phyloP scores from a whole-genome alignment of 2,329 filamentous ascomycete species.

The Nigrograna mackinnonii region DNA sequence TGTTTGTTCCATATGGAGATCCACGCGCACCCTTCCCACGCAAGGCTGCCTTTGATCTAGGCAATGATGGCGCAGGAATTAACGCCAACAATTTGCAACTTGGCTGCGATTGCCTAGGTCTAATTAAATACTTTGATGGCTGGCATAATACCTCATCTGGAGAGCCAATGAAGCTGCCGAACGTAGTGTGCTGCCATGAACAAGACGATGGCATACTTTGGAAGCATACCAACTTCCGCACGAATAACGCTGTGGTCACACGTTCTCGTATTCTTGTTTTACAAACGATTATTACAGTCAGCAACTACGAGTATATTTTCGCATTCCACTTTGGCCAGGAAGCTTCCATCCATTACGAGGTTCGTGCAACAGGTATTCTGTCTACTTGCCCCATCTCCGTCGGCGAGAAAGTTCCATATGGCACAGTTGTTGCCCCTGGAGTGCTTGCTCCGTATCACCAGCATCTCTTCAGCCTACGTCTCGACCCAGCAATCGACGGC shows the following conservation, averaged over 20 bases:
- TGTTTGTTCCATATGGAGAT: conserved; percentile 3
- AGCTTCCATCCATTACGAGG: conserved; percentile 14
- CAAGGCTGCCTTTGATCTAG: conserved; percentile 51
- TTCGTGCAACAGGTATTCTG: conserved; percentile 18
- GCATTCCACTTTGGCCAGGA: conserved; percentile 16
- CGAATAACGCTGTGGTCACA: conserved; percentile 13
- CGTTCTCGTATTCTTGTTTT: conserved; percentile 7
- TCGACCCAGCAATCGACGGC: conserved; percentile 8
- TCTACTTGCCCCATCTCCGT: conserved; percentile 13
- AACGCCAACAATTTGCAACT: conserved; percentile 48
- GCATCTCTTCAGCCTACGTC: conserved; percentile 12
- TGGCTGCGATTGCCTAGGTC: conserved; percentile 50
- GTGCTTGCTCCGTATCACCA: conserved; percentile 19
- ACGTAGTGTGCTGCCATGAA: conserved; percentile 59
- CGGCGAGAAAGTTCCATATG: conserved; percentile 19
- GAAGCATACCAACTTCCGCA: conserved; percentile 22
- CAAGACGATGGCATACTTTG: conserved; percentile 50
- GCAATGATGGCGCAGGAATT: conserved; percentile 47
- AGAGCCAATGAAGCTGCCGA: conserved; percentile 42
- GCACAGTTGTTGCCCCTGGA: conserved; percentile 15
- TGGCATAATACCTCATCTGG: conserved; percentile 40
- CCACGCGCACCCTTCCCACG: conserved; percentile 38
- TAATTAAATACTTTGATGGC: conserved; percentile 48
- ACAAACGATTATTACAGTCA: conserved; percentile 4
- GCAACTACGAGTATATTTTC: conserved; percentile 21